A percentile compares a stretch with the other conserved stretches of the same genome.
phyloP scores from a whole-genome alignment of 2,329 filamentous ascomycete species.

The Botrytis tulipae region DNA sequence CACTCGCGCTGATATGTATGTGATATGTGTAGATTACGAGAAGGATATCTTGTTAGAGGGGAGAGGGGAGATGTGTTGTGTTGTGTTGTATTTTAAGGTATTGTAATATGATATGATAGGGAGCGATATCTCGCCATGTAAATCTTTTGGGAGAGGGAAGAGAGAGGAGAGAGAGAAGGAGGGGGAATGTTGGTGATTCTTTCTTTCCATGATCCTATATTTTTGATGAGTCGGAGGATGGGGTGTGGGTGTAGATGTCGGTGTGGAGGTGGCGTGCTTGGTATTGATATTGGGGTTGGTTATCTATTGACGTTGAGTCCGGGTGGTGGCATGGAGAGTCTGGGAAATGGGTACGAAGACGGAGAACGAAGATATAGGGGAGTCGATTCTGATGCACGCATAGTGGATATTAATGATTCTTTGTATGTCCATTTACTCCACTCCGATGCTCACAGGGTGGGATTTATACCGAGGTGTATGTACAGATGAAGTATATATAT shows the following conservation, averaged over 20 bases:
- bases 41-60: not conserved
- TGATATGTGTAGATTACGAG: too few relatives aligned
- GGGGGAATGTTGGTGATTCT: not conserved
- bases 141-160: not conserved
- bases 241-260: not conserved
- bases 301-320: not conserved
- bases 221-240: not conserved
- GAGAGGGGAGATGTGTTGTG: too few relatives aligned
- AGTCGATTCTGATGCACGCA: too few relatives aligned
- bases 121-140: not conserved
- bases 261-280: not conserved
- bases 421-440: not conserved
- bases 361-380: too few relatives aligned
- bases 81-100: too few relatives aligned
- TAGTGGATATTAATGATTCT: not conserved
- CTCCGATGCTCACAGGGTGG: not conserved
- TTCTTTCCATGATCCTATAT: not conserved
- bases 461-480: not conserved
- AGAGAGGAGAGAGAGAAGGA: too few relatives aligned
- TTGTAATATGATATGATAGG: too few relatives aligned
- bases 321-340: not conserved
- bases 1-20: not conserved
- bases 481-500: not conserved
- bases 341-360: too few relatives aligned
- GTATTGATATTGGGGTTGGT: not conserved